Evolutionary conservation across 1,139 yeast species (phyloP), one percentile per base, ranked within the genome.

Genomic region (Scheffersomyces quercinus): DNA sequence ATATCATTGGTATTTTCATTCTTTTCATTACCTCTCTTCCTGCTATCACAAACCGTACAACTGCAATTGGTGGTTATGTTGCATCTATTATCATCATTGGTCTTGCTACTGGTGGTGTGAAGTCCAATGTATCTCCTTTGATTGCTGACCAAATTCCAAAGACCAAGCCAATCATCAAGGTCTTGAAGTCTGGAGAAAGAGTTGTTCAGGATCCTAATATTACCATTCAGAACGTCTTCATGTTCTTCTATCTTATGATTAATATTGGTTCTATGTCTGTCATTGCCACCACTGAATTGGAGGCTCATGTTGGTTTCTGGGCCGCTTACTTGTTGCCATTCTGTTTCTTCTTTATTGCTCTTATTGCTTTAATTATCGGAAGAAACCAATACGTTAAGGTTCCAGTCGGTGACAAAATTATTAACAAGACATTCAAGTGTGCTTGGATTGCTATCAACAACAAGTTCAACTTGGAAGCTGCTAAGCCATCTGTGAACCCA

Each of bases 71-170:
- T 70, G 79, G 78, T 28, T 64, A 81, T 81, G 51, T 79, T 73
- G 74, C 79, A 39, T 75, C 87, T 38, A 82, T 88, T 64, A 69
- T 87, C 47, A 64, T 83, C 43, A 80, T 87, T 58, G 93, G 95
- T 56, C 54, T 85, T 37, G 95, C 89, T 45, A 83, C 95, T 31
- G 95, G 95, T 59, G 84, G 90, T 60, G 87, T 88, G 62, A 88
- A 88, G 65, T 75, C 93, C 35, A 86, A 87, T 56, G 83, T 87
- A 38, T 75, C 88, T 26, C 95, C 95, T 29, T 73, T 86, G 60
- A 79, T 88, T 62, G 90, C 90, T 43, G 95, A 87, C 59, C 95
- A 88, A 69, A 61, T 73, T 46, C 77, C 77, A 37, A 53, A 53
- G 46, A 53, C 55, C 37, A 42, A 40, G 29, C 64, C 65, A 1